Conservation (phyloP, 768 basidiomycete species). For the Boletellus emodensis region DNA sequence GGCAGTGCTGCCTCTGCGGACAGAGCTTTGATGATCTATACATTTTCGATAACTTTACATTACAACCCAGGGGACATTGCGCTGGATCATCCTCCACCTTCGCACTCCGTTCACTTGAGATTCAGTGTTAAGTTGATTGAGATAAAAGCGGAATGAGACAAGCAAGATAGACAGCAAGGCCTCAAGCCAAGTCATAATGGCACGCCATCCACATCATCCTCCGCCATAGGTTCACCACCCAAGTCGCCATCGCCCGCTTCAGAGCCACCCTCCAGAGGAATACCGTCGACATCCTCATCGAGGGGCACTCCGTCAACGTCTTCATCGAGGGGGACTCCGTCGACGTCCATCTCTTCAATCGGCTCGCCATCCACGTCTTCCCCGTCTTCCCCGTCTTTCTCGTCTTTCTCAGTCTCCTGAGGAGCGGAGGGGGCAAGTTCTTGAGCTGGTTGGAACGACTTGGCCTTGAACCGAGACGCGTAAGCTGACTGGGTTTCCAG, state of each 20-base stretch:
- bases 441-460: slow-evolving; percentile 70
- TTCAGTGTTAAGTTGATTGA: neutral
- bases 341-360: slow-evolving; percentile 47
- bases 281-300: slow-evolving; percentile 38
- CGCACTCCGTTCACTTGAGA: neutral
- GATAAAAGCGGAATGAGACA: neutral
- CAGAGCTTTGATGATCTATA: slow-evolving; percentile 24
- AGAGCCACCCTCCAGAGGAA: slow-evolving; percentile 27
- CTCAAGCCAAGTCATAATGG: slow-evolving; percentile 28
- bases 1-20: slow-evolving; percentile 17
- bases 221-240: slow-evolving; percentile 28
- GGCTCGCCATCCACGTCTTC: slow-evolving; percentile 53
- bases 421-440: slow-evolving; percentile 28
- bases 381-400: slow-evolving; percentile 43
- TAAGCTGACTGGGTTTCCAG: slow-evolving; percentile 33
- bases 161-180: neutral
- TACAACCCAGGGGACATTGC: neutral
- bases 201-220: slow-evolving; percentile 38
- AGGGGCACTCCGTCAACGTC: slow-evolving; percentile 41
- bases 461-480: slow-evolving; percentile 69
- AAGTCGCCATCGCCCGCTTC: slow-evolving; percentile 18
- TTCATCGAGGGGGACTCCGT: slow-evolving; percentile 41
- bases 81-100: neutral
- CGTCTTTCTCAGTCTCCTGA: slow-evolving; percentile 34
- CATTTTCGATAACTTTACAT: neutral